Evolutionary conservation across 108 stramenopile species (phyloP), one percentile per base, ranked within the genome.

Genomic region (Nitzschia inconspicua): DNA sequence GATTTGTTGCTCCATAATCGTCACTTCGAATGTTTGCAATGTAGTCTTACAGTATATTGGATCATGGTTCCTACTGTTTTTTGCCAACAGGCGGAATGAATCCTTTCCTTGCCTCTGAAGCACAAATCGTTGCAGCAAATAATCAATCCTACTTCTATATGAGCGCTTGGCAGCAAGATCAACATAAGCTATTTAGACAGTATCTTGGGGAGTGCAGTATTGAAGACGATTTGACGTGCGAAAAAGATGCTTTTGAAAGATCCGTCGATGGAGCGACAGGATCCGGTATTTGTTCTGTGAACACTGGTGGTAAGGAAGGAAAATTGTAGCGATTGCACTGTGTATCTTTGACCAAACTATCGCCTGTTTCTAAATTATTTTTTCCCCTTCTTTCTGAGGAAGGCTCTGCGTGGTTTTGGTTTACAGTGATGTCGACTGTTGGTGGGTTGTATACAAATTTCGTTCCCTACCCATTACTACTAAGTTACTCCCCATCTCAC

Each of bases 371-470:
- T n/a, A n/a, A n/a, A n/a, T n/a, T n/a, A n/a, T n/a, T n/a, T n/a
- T n/a, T n/a, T n/a, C n/a, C n/a, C n/a, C n/a, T n/a, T n/a, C n/a
- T n/a, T n/a, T n/a, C n/a, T n/a, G n/a, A n/a, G n/a, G n/a, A n/a
- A 2, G 42, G 23, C 28, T 28, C 28, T n/a, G 47, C 36, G 22
- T 65, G 55, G 68, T 68, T 76, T 29, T 59, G 50, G 50, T 65
- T 76, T 42, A 72, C 66, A 35, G 46, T 49, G 10, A 58, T 58
- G 57, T 44, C 57, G 6, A 44, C 24, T 26, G n/a, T 43, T 25
- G 35, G 31, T 55, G 37, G 14, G 35, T 55, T 3, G 16, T 11
- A 4, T 26, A 16, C 3, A 24, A 44, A 8, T 22, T 18, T 58
- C 23, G 24, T 10, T 37, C 4, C 26, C 19, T 16, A 26, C 11